These are phyloP conservation scores for Chrysopogon serrulatus DNA, from an alignment of 176 grass and related monocot genomes.

Conservation along the genomic window DNA sequence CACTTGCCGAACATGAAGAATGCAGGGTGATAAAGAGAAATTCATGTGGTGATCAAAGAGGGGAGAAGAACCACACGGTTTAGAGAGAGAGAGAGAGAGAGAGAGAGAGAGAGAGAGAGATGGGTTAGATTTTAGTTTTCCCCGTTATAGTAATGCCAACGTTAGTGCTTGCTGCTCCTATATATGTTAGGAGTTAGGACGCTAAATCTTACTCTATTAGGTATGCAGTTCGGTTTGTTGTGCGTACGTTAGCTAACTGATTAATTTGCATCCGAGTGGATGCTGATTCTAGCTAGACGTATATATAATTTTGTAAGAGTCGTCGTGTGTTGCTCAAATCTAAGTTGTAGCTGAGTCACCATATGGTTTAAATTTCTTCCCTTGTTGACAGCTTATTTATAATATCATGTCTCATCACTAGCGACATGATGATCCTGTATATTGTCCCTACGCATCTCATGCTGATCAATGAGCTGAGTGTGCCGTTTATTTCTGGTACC, in stretches of 20 bases:
- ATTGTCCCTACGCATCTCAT: neutral
- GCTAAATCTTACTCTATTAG: neutral
- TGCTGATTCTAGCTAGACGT: neutral
- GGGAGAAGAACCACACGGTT: no score
- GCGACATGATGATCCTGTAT: neutral
- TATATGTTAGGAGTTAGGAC: neutral
- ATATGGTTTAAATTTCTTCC: neutral
- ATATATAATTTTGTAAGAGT: neutral
- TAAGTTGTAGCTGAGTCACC: conserved; percentile 7
- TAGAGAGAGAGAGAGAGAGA: no score
- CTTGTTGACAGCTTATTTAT: neutral
- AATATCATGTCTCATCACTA: neutral
- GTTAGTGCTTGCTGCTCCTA: neutral
- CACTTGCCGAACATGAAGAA: no score
- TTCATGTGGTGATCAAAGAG: no score
- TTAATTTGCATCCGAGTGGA: neutral
- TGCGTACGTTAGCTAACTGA: neutral
- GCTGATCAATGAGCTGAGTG: neutral
- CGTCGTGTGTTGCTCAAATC: neutral
- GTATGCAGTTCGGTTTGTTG: neutral
- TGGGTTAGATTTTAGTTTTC: neutral
- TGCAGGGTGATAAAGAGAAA: no score
- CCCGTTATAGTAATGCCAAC: neutral
- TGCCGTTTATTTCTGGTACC: neutral
- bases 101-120: no score